Conservation (phyloP, 176 grass and related monocot genomes). For the Raddia distichophylla region DNA sequence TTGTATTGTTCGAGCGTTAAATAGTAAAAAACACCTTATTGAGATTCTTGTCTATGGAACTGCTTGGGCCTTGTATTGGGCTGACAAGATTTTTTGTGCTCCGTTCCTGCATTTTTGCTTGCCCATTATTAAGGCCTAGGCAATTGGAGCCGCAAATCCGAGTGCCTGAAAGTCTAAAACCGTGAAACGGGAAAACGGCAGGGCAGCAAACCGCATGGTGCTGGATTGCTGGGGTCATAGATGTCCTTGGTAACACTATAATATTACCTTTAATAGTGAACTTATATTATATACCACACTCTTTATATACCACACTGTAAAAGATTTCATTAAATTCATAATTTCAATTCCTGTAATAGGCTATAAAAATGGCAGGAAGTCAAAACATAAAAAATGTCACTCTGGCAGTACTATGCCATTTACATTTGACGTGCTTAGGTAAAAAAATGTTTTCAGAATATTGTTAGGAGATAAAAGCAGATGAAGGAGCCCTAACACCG, state of each 20-base stretch:
- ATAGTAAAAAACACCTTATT: no score
- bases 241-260: no score
- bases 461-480: no score
- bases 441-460: no score
- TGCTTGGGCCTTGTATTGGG: neutral
- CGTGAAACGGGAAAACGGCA: neutral
- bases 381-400: neutral
- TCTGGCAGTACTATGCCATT: neutral
- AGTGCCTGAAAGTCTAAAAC: neutral
- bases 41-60: neutral
- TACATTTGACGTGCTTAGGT: no score
- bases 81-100: neutral
- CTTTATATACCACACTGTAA: neutral
- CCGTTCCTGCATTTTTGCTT: neutral
- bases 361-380: neutral
- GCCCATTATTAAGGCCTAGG: neutral
- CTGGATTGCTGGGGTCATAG: no score
- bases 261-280: no score
- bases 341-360: neutral
- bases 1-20: no score
- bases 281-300: no score
- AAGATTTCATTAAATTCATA: neutral
- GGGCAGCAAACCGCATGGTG: neutral
- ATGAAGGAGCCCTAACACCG: no score
- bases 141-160: neutral